phyloP scores from a whole-genome alignment of 75 land plant genomes.

The Adiantum capillusveneris region DNA sequence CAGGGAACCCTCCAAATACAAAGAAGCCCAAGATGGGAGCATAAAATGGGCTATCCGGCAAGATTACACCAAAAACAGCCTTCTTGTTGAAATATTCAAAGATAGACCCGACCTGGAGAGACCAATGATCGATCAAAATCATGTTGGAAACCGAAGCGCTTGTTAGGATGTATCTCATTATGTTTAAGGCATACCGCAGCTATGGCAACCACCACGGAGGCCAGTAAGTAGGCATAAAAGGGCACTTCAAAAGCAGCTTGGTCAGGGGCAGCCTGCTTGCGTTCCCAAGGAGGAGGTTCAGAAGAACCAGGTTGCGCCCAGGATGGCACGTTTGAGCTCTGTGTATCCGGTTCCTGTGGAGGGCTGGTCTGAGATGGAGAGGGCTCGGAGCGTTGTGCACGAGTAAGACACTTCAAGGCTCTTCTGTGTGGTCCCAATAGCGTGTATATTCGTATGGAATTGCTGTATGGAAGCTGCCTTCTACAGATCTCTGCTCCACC shows the following conservation, averaged over 20 bases:
- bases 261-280: constrained; percentile 5
- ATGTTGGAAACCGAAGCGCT: too few relatives aligned
- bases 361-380: not conserved
- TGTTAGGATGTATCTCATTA: too few relatives aligned
- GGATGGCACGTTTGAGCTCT: constrained; percentile 50
- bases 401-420: too few relatives aligned
- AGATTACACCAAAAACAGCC: constrained; percentile 79
- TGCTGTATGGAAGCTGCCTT: too few relatives aligned
- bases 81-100: constrained; percentile 90
- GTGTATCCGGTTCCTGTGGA: constrained; percentile 16
- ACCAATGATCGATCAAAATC: not conserved
- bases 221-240: constrained; percentile 69
- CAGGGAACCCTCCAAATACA: constrained; percentile 74
- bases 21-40: constrained; percentile 92
- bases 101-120: constrained; percentile 84
- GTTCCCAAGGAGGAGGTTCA: constrained; percentile 95
- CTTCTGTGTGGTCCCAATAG: too few relatives aligned
- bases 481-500: too few relatives aligned
- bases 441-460: too few relatives aligned
- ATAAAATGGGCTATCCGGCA: constrained; percentile 75
- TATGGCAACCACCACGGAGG: constrained; percentile 82
- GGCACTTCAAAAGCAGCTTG: constrained; percentile 48
- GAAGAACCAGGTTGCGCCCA: constrained; percentile 91
- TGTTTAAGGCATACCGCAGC: constrained; percentile 93
- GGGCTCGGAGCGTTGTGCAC: not conserved